These are phyloP conservation scores for Malus sieversii DNA, from an alignment of 306 rosid species.

Conservation along the genomic window DNA sequence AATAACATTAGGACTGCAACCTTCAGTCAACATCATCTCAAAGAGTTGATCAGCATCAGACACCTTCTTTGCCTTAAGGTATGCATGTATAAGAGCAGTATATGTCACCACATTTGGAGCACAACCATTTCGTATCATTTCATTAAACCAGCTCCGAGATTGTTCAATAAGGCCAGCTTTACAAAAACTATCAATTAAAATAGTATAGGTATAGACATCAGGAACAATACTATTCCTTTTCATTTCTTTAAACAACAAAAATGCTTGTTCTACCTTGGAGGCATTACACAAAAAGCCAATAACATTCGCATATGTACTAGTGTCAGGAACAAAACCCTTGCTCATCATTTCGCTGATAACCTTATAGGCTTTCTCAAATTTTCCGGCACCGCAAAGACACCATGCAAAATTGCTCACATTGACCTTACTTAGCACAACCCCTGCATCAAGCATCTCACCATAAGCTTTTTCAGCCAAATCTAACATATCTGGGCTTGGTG, in stretches of 20 bases:
- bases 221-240: slow-evolving; percentile 63
- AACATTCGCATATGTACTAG: slow-evolving; percentile 72
- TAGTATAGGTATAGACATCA: slow-evolving; percentile 73
- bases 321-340: slow-evolving; percentile 78
- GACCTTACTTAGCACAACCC: slow-evolving; percentile 61
- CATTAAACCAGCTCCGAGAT: slow-evolving; percentile 70
- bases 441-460: slow-evolving; percentile 62
- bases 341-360: slow-evolving; percentile 75
- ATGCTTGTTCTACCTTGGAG: slow-evolving; percentile 73
- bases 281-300: slow-evolving; percentile 66
- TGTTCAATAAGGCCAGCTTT: slow-evolving; percentile 75
- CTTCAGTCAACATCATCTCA: slow-evolving; percentile 62
- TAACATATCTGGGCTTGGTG: slow-evolving; percentile 41
- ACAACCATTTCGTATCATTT: slow-evolving; percentile 71
- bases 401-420: slow-evolving; percentile 63
- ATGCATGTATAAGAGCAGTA: slow-evolving; percentile 78
- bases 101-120: slow-evolving; percentile 77
- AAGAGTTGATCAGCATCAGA: slow-evolving; percentile 57
- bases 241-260: slow-evolving; percentile 68
- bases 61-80: slow-evolving; percentile 66
- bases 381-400: slow-evolving; percentile 69
- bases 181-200: slow-evolving; percentile 73
- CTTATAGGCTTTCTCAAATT: slow-evolving; percentile 69
- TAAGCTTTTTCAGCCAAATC: slow-evolving; percentile 76
- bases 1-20: slow-evolving; percentile 69